Evolutionary conservation across 306 rosid genomes (phyloP), one percentile per base, ranked within the genome.

Genomic region (Carpinus fangiana): DNA sequence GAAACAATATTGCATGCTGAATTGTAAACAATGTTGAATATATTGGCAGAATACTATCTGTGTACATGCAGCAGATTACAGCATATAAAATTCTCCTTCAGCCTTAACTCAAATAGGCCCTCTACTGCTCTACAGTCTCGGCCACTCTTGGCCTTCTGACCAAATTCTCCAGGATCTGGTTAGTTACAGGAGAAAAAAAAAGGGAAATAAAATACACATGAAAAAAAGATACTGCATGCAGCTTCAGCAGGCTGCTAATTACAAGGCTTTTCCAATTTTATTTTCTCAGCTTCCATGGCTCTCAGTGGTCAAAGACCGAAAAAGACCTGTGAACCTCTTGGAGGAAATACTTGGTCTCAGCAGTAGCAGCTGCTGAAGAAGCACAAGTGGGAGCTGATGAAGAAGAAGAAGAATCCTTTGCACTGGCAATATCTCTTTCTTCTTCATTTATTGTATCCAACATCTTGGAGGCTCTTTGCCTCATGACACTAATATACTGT

Each of bases 361-460:
- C 16, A 36, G 68, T 13, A 62, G 64, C 43, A 66, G 60, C 38
- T 45, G 51, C 56, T 36, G 79, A 14, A 65, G 86, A 7, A 17
- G 80, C 28, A 48, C 83, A 43, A 76, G 76, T 1, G 7, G 75
- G 73, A 52, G 76, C 5, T 13, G 78, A 31, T 2, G 79, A 47
- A 47, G 13, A 1, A 47, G 51, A 47, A 47, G 51, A 47, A 48
- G 52, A 48, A 41, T 41, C 45, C 45, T 41, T 41, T 7, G 8
- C 38, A 66, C 56, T 41, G 53, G 82, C 76, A 28, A 78, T 50
- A 48, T 93, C 98, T 83, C 86, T 89, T 64, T 90, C 98, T 59
- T 94, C 98, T 87, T 94, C 97, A 13, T 60, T 83, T 41, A 94
- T 94, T 21, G 98, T 94, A 53, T 94, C 98, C 87, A 94, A 50